Base-by-base conservation (phyloP, 1,139 yeast genomes). In the Eremothecium sinecaudum region DNA sequence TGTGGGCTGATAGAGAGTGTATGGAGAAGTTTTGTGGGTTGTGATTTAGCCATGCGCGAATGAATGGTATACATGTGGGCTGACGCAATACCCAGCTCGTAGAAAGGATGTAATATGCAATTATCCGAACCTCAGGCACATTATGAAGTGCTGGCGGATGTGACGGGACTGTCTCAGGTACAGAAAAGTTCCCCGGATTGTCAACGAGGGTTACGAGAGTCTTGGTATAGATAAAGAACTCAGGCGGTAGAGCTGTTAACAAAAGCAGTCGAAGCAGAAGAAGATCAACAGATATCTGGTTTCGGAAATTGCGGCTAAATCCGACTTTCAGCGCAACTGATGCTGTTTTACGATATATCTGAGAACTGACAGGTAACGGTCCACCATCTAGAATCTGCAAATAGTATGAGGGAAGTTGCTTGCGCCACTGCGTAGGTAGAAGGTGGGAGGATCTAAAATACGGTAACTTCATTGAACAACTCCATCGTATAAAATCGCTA, bases 381-480 rank as follows among this genome's bases (percentile, higher is more conserved):
- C 48, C 51, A 26, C 57, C 58, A 19, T 53, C 53, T 4, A 56
- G 39, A 10, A 48, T 28, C 16, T 46, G 47, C 14, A 53, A 31
- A 31, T 53, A 53, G 38, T 50, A 46, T 38, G 47, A 53, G 4
- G 60, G 60, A n/a, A 54, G 32, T 26, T 41, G 41, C 22, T 41
- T 41, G 18, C 37, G 39, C 57, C 56, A 56, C 2, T 29, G 17
- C 12, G 41, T 41, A 11, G 60, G 59, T n/a, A 56, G 31, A 4
- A 37, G 18, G 7, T 38, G 37, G 11, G 39, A 39, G 11, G 53
- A 44, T 31, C 48, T 48, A 35, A 46, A 48, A 32, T 50, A 56
- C 11, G 51, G 50, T 7, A 56, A 26, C 15, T 44, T 39, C 17
- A 44, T 40, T 11, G 46, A 36, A 21, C 51, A 42, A 3, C 51